A percentile compares a stretch with the other conserved stretches of the same genome.
Evolutionary conservation across 2,329 filamentous ascomycete genomes (phyloP).

Genomic region (Hirsutella rhossiliensis): DNA sequence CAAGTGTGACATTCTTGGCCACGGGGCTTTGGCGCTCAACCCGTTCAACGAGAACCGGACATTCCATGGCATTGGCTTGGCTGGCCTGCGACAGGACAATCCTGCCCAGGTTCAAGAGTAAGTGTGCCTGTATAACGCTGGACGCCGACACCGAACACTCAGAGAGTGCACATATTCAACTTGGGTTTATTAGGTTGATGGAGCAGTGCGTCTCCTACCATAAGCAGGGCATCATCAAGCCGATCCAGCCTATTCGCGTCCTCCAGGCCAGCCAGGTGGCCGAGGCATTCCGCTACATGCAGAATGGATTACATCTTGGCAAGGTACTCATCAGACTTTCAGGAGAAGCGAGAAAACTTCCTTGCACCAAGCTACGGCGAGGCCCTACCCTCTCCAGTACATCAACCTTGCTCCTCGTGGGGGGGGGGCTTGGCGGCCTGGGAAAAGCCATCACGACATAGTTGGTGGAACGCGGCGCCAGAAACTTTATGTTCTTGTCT

Average conservation of each 20-base stretch:
- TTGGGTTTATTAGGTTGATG: neutral
- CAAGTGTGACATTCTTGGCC: conserved; percentile 19
- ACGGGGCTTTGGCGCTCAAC: conserved; percentile 28
- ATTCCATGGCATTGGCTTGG: conserved; percentile 19
- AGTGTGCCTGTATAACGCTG: too few species aligned
- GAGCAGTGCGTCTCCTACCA: neutral
- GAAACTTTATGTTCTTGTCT: conserved; percentile 9
- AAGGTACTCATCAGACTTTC: conserved; percentile 9
- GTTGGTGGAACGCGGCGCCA: conserved; percentile 3
- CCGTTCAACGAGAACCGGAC: conserved; percentile 23
- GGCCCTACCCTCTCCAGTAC: neutral
- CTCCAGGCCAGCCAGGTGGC: conserved; percentile 2
- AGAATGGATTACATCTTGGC: conserved; percentile 10
- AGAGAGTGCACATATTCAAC: too few species aligned
- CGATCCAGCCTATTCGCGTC: conserved; percentile 1
- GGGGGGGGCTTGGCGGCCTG: conserved; percentile 7
- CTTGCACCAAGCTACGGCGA: neutral
- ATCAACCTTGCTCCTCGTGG: conserved; percentile 12
- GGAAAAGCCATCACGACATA: conserved; percentile 10
- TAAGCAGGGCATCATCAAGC: conserved; percentile 1
- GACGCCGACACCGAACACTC: too few species aligned
- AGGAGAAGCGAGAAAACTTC: neutral
- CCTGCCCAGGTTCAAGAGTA: neutral
- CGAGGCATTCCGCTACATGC: conserved; percentile 10
- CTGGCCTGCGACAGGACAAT: neutral